Evolutionary conservation across 805 yeast genomes (phyloP).

Genomic region (Candida arabinofermentans): DNA sequence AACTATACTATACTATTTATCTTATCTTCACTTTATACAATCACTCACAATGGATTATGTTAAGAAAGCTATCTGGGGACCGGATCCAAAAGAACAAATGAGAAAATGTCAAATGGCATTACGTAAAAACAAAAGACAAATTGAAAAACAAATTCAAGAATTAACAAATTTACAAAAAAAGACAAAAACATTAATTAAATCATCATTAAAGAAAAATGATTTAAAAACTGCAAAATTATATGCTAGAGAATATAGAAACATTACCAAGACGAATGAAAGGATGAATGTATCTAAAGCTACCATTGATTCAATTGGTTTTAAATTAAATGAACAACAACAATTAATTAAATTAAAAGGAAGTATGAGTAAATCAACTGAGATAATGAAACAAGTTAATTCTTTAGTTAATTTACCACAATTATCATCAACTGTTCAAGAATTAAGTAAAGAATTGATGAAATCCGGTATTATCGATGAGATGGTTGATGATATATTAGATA

Average conservation of each 20-base stretch:
- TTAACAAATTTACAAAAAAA: slow-evolving; percentile 61
- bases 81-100: slow-evolving; percentile 89
- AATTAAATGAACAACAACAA: slow-evolving; percentile 87
- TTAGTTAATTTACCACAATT: slow-evolving; percentile 77
- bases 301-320: slow-evolving; percentile 79
- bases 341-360: slow-evolving; percentile 79
- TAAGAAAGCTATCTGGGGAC: slow-evolving; percentile 91
- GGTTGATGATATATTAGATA: slow-evolving; percentile 87
- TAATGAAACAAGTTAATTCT: slow-evolving; percentile 86
- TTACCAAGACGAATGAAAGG: slow-evolving; percentile 69
- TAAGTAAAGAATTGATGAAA: slow-evolving; percentile 82
- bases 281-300: slow-evolving; percentile 81
- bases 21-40: too few species aligned
- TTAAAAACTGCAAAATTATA: slow-evolving; percentile 68
- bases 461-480: slow-evolving; percentile 88
- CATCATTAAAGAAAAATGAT: slow-evolving; percentile 75
- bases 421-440: slow-evolving; percentile 75
- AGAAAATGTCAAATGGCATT: slow-evolving; percentile 73
- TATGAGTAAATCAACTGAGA: slow-evolving; percentile 68
- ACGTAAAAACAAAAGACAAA: slow-evolving; percentile 78
- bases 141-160: slow-evolving; percentile 72
- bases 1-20: too few species aligned
- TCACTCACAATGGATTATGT: slow-evolving; percentile 63
- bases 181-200: slow-evolving; percentile 71
- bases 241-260: slow-evolving; percentile 75